phyloP scores from a whole-genome alignment of 2,329 filamentous ascomycete species.

The Alternaria longipes region DNA sequence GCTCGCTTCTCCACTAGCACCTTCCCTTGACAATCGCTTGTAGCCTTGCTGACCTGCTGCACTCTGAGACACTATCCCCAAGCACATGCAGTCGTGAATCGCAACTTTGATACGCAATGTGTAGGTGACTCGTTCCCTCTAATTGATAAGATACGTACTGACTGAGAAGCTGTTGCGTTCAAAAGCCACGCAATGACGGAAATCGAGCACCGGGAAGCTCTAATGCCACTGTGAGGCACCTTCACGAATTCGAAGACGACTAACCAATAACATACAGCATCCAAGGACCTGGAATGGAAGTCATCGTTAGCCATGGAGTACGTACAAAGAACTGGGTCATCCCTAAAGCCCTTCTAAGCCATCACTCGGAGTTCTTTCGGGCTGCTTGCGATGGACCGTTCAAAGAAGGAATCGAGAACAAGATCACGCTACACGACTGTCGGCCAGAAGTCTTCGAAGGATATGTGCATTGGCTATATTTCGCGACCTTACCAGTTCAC shows the following conservation, averaged over 20 bases:
- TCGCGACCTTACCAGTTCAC: not conserved
- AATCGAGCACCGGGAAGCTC: not conserved
- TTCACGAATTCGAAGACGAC: not conserved
- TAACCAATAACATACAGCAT: rapidly evolving
- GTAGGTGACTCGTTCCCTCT: not conserved
- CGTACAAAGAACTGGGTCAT: not conserved
- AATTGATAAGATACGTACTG: not conserved
- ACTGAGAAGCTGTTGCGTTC: not conserved
- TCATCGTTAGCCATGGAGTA: not conserved
- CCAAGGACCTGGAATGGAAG: not conserved
- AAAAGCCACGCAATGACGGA: not conserved
- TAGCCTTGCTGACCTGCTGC: not conserved
- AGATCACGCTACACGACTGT: not conserved
- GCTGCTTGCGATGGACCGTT: not conserved
- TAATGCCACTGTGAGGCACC: not conserved
- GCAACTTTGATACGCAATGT: not conserved
- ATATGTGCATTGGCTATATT: not conserved
- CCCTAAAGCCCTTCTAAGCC: not conserved
- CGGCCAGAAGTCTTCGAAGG: not conserved
- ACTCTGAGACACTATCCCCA: not conserved
- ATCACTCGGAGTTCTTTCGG: not conserved
- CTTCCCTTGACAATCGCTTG: not conserved
- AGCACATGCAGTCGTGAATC: not conserved
- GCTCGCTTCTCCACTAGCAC: not conserved
- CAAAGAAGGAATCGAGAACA: not conserved